Base-by-base conservation (phyloP, 495 filamentous ascomycete genomes). In the Clavariopsis aquatica region DNA sequence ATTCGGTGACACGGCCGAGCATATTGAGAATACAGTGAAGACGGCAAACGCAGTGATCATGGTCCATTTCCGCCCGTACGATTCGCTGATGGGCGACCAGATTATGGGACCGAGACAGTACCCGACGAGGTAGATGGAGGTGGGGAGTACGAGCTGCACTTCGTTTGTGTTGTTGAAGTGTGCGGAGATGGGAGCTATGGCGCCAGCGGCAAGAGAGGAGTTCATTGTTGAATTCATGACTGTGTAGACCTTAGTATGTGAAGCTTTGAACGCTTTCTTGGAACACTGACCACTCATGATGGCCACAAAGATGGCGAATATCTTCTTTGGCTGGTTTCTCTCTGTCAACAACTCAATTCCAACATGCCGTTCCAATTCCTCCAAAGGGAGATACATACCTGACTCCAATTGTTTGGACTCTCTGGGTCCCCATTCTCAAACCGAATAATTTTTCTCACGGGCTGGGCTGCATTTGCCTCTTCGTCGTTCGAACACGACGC, bases 171-270 rank as follows among this genome's bases (percentile, higher is more conserved):
- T 75, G 54, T 80, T 59, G 76, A 86, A 91, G 58, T 87, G 79
- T 8, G 74, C 65, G 0, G 80, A 75, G 19, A 89, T 87, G 52
- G 78, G 82, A 4, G 78, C 78, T 43, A 83, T 84, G 43, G 84
- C 83, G 67, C 84, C 87, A 59, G 84, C 84, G 1, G 89, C 86
- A 17, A 93, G 75, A 0, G 86, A 81, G 28, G 84, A 87, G 2
- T 85, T 84, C 69, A 92, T 82, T n/a, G 89, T 91, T 34, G 83
- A 86, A 75, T 92, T 92, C 71, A 90, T 72, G 46, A 92, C 88
- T 28, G 41, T 24, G 15, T 20, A 13, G 51, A 45, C 20, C 5
- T 55, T 49, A 49, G 49, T 12, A n/a, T 19, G 5, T 19, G 9
- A 34, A 5, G 7, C 26, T 8, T 3, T 15, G 38, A 17, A n/a